Conservation (phyloP, 495 filamentous ascomycete genomes). For the Annulohypoxylon moriforme region DNA sequence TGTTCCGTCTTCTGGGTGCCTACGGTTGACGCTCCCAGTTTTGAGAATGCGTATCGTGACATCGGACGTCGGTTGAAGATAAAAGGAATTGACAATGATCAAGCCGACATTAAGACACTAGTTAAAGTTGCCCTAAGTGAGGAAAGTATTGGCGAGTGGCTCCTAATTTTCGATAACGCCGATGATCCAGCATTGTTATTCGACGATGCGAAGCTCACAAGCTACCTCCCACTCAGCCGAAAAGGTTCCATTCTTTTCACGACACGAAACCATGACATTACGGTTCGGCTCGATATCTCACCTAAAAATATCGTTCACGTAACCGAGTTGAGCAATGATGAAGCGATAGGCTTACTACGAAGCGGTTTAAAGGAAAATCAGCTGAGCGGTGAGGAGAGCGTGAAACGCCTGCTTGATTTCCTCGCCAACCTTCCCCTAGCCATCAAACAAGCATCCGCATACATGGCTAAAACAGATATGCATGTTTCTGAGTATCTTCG, state of each 20-base stretch:
- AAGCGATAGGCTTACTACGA: neutral
- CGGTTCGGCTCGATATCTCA: neutral
- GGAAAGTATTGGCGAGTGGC: too few relatives aligned
- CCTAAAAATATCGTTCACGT: neutral
- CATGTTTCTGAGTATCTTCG: neutral
- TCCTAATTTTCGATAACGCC: too few relatives aligned
- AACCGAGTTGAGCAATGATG: neutral
- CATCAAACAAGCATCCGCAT: neutral
- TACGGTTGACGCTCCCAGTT: too few relatives aligned
- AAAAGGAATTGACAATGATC: too few relatives aligned
- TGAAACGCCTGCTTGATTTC: neutral
- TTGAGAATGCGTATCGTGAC: too few relatives aligned
- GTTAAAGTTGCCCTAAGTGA: too few relatives aligned
- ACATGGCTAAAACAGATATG: neutral
- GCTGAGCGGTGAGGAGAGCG: neutral
- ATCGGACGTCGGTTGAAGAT: too few relatives aligned
- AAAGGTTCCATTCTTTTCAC: neutral
- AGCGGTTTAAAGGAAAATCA: neutral
- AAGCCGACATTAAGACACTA: too few relatives aligned
- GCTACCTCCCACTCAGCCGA: neutral
- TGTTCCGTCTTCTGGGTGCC: too few relatives aligned
- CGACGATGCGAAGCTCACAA: neutral
- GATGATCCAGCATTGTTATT: neutral
- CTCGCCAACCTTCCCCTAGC: neutral
- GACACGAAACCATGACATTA: neutral